A percentile compares a stretch with the other conserved stretches of the same genome.
Conservation (phyloP, 129 eudicot species). For the Ambrosia trifida region DNA sequence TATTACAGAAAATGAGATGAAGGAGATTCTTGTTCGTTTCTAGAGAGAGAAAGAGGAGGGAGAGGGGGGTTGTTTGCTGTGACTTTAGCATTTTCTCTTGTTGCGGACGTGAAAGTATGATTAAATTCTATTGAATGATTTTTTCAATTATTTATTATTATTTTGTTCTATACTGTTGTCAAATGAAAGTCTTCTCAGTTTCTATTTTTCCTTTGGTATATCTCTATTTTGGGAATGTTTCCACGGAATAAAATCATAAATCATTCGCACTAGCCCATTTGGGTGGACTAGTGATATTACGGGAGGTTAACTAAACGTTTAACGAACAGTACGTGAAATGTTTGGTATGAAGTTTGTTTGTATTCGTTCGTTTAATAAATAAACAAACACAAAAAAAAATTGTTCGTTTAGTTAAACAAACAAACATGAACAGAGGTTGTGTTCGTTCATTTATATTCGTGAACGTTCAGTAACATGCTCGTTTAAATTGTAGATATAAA, state of each 20-base stretch:
- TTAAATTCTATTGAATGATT: not conserved
- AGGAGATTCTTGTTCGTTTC: conserved; percentile 3
- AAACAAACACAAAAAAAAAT: no score
- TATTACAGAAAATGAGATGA: conserved; percentile 16
- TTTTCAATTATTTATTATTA: not conserved
- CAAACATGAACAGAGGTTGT: no score
- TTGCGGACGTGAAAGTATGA: conserved; percentile 24
- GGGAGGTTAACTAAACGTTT: no score
- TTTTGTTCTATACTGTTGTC: not conserved
- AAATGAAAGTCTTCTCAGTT: conserved; percentile 6
- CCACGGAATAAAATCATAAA: not conserved
- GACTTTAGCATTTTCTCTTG: conserved; percentile 3
- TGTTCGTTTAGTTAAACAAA: no score
- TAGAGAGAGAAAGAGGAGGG: conserved; percentile 10
- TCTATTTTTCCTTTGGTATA: conserved; percentile 1
- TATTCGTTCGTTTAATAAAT: no score
- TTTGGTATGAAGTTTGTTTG: no score
- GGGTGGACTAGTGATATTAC: no score
- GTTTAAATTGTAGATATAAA: no score
- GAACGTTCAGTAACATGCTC: no score
- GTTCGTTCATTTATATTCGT: no score
- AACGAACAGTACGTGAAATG: no score
- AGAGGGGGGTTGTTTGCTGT: conserved; percentile 12
- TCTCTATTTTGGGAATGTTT: conserved; percentile 11
- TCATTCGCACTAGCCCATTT: no score